Evolutionary conservation across 2,329 filamentous ascomycete species (phyloP), one percentile per base, ranked within the genome.

Genomic region (Colletotrichum sp.): DNA sequence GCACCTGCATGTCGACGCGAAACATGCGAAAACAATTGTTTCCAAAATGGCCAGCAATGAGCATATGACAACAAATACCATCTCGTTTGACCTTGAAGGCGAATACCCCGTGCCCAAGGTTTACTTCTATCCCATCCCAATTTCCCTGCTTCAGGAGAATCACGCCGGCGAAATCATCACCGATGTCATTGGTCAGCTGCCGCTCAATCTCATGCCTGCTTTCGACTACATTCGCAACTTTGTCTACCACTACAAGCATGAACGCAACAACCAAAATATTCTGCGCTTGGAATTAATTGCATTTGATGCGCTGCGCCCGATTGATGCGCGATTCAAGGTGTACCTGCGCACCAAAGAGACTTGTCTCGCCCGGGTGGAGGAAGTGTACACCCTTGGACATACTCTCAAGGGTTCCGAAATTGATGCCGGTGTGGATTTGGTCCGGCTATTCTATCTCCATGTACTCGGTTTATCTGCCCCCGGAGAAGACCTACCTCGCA

Each of bases 261-360:
- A 71, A 55, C 68, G 68, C 24, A 30, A 71, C 36, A 71, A 62
- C 62, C 49, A 71, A 21, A 34, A 13, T 21, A 74, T 74, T 16
- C 39, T 75, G 18, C 62, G 72, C 6, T 44, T 72, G 39, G 72
- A 75, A 10, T 83, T 85, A 75, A 55, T 86, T 24, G 84, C 83
- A 1, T 79, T 86, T 15, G 85, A 86, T 64, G 77, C 82, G 8
- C 77, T 85, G 4, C 63, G 77, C 3, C 72, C 79, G 1, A 39
- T 66, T 0, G 65, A 81, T 4, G 83, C 84, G 2, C 81, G 85
- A 5, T 76, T 86, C 36, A 85, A 86, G 67, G 78, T 87, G 44
- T 87, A 86, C 73, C 79, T 85, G 18, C 79, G 85, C 15, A 77
- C 70, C 13, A 79, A 80, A 15, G 44, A 78, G 3, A 86, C 84